A percentile compares a stretch with the other conserved stretches of the same genome.
Conservation (phyloP, 257 asterid genomes). For the Schizonepeta tenuifolia region DNA sequence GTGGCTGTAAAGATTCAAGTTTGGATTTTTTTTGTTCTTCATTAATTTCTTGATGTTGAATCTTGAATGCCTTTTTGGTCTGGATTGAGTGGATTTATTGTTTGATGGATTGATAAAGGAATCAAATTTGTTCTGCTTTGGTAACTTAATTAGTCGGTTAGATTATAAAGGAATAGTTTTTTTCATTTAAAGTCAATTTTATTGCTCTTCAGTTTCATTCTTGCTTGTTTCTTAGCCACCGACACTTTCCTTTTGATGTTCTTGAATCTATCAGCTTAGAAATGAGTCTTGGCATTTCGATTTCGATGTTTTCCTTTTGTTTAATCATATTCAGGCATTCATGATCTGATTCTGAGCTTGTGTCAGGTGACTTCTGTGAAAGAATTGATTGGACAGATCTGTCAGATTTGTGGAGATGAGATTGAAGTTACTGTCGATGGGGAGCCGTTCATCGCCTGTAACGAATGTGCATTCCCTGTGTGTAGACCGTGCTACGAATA, state of each 20-base stretch:
- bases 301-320: not conserved
- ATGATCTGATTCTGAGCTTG: not conserved
- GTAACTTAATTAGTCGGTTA: not conserved
- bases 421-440: constrained; percentile 58
- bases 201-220: constrained; percentile 19
- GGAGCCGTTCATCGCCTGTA: constrained; percentile 78
- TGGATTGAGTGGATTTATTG: constrained; percentile 27
- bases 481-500: constrained; percentile 85
- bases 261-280: constrained; percentile 27
- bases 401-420: constrained; percentile 86
- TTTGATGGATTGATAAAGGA: constrained; percentile 11
- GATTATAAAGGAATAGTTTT: constrained; percentile 16
- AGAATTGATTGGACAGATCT: constrained; percentile 65
- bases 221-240: constrained; percentile 3
- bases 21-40: constrained; percentile 4
- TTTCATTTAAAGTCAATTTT: constrained; percentile 35
- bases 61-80: constrained; percentile 22
- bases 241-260: not conserved
- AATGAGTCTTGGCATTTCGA: not conserved
- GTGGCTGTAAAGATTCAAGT: constrained; percentile 17
- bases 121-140: constrained; percentile 14
- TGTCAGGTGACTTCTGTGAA: constrained; percentile 66
- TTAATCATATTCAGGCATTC: not conserved
- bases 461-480: constrained; percentile 82
- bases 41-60: constrained; percentile 20